Conservation (phyloP, 2,329 filamentous ascomycete genomes). For the Neobulgaria alba region DNA sequence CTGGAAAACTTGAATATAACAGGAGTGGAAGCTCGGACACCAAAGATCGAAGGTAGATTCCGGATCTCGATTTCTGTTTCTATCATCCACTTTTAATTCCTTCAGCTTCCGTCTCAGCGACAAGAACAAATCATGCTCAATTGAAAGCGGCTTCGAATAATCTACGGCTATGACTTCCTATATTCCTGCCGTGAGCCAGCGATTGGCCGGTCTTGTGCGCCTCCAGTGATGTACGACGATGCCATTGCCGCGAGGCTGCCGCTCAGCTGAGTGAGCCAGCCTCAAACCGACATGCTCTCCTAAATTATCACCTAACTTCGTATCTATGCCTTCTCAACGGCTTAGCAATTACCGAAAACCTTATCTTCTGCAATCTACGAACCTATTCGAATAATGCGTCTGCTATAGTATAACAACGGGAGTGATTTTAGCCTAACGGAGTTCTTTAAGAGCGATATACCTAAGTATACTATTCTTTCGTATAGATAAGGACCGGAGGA, state of each 20-base stretch:
- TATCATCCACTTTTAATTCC: background rate
- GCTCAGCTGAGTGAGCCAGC: constrained; percentile 15
- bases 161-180: constrained; percentile 10
- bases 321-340: constrained; percentile 8
- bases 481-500: constrained; percentile 9
- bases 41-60: too few relatives aligned
- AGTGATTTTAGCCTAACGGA: constrained; percentile 13
- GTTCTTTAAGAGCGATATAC: constrained; percentile 12
- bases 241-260: constrained; percentile 13
- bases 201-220: constrained; percentile 11
- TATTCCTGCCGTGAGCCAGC: constrained; percentile 5
- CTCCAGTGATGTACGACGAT: constrained; percentile 13
- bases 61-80: background rate
- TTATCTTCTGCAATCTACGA: constrained; percentile 6
- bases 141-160: constrained; percentile 8
- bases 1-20: too few relatives aligned
- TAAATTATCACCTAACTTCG: constrained; percentile 5
- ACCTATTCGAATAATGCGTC: constrained; percentile 14
- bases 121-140: constrained; percentile 1
- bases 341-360: constrained; percentile 8
- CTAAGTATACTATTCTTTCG: constrained; percentile 11
- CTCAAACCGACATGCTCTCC: constrained; percentile 13
- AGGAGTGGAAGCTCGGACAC: too few relatives aligned
- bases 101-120: background rate
- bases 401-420: constrained; percentile 8